Conservation (phyloP, 768 basidiomycete species). For the Lactarius pseudohatsudake region DNA sequence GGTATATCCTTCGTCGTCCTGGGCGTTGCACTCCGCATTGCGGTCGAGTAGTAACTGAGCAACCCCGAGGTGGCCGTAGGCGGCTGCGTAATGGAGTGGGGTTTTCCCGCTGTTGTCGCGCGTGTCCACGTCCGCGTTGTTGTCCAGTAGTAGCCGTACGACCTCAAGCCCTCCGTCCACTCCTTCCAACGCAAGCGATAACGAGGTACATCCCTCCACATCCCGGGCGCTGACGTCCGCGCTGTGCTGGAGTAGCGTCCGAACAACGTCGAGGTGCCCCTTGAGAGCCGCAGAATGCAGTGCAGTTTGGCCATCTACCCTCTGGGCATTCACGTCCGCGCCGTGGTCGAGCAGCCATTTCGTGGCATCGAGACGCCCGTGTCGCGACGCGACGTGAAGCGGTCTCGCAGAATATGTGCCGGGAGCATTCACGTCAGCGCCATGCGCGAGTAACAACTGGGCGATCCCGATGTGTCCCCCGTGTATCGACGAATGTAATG, state of each 20-base stretch:
- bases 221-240: neutral
- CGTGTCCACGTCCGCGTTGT: neutral
- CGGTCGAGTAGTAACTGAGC: neutral
- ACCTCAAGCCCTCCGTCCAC: neutral
- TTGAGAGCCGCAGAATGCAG: neutral
- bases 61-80: neutral
- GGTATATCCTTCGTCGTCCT: neutral
- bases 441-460: neutral
- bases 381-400: neutral
- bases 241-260: neutral
- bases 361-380: neutral
- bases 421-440: neutral
- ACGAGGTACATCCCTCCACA: neutral
- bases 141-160: neutral
- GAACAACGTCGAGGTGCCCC: neutral
- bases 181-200: neutral
- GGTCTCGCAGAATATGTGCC: neutral
- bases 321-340: neutral
- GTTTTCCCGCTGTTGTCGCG: neutral
- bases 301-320: neutral
- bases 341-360: conserved; percentile 1
- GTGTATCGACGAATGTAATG: neutral
- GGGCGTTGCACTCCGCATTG: neutral
- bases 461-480: neutral
- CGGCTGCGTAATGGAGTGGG: neutral